Evolutionary conservation across 106 monocot genomes (phyloP).

Genomic region (Triglochin maritima): DNA sequence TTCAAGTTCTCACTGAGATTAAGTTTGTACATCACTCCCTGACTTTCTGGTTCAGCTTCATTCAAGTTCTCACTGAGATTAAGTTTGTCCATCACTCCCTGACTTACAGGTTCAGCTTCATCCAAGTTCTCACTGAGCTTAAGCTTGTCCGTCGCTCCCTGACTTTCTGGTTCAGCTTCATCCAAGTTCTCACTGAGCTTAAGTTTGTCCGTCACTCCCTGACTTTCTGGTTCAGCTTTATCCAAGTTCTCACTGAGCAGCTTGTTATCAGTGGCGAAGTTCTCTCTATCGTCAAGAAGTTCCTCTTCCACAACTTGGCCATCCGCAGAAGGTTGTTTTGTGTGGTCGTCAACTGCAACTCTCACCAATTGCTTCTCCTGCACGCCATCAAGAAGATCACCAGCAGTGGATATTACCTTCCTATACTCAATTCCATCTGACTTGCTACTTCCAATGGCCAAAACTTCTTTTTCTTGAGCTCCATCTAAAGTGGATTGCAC

Average conservation of each 20-base stretch:
- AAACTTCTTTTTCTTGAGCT: too few species aligned
- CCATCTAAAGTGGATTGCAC: too few species aligned
- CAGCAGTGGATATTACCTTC: neutral
- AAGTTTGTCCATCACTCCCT: neutral
- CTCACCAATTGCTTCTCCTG: too few species aligned
- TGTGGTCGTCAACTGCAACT: too few species aligned
- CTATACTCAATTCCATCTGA: neutral
- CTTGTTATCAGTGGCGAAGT: neutral
- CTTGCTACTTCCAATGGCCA: too few species aligned
- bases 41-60: neutral
- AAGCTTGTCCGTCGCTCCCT: neutral
- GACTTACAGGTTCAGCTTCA: neutral
- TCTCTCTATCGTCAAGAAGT: neutral
- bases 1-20: neutral
- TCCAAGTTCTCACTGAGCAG: neutral
- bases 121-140: neutral
- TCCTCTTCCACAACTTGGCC: neutral
- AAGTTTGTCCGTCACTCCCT: neutral
- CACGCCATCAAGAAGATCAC: too few species aligned
- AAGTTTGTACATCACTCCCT: neutral
- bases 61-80: too few species aligned
- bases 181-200: too few species aligned
- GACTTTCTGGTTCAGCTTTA: neutral
- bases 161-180: neutral
- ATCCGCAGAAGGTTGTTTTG: too few species aligned